These are phyloP conservation scores for Pythium oligandrum DNA, from an alignment of 352 stramenopile species.

Conservation along the genomic window DNA sequence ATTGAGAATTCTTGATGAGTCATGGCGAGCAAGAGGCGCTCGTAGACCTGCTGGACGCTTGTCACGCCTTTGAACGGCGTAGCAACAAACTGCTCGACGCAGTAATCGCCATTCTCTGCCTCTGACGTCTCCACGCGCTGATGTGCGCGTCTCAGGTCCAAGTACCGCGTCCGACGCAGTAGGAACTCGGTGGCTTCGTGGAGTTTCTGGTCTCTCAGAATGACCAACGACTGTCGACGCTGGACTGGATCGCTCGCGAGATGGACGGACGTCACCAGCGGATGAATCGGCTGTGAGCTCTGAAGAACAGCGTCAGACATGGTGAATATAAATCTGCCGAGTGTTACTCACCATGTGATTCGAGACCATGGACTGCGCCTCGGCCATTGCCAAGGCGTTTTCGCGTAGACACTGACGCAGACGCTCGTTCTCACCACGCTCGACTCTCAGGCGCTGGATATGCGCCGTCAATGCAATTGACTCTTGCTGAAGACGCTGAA, in stretches of 20 bases:
- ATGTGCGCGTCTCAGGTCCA: neutral
- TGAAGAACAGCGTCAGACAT: neutral
- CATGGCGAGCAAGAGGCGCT: neutral
- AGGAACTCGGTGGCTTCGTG: constrained; percentile 6
- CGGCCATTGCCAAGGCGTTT: too few relatives aligned
- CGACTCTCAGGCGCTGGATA: too few relatives aligned
- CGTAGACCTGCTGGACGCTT: constrained; percentile 1
- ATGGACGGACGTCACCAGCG: constrained; percentile 4
- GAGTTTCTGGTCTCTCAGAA: constrained; percentile 1
- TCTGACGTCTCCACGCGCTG: neutral
- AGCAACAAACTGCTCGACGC: neutral
- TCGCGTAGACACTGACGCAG: too few relatives aligned
- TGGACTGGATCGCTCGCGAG: constrained; percentile 1
- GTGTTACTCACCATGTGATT: too few relatives aligned
- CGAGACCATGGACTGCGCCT: too few relatives aligned
- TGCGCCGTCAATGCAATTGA: too few relatives aligned
- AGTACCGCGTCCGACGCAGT: constrained; percentile 2
- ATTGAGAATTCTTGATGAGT: neutral
- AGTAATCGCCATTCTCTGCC: neutral
- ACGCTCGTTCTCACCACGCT: too few relatives aligned
- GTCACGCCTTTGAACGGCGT: neutral
- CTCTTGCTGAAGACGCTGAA: too few relatives aligned
- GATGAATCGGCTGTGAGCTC: neutral
- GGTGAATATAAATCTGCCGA: too few relatives aligned
- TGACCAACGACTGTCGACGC: neutral